Base-by-base conservation (phyloP, 1,139 yeast species). In the Taphrina pruni region DNA sequence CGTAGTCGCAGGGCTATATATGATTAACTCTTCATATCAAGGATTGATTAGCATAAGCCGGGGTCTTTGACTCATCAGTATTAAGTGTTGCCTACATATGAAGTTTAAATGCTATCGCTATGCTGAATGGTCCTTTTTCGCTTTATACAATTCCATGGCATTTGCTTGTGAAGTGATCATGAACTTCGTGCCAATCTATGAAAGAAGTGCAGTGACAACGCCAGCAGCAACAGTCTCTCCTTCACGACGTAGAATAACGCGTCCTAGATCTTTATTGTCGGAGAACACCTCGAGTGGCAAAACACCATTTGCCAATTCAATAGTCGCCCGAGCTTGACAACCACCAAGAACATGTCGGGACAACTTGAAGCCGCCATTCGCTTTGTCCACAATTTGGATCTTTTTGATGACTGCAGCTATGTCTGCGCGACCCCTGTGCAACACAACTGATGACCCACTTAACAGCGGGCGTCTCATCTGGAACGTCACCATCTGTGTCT, bases 221-320 rank as follows among this genome's bases (percentile, higher is more conserved):
- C 98, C 98, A 0, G 97, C 97, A 9, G 96, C 98, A 62, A 94
- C 84, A 0, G 97, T 91, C 39, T 82, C 76, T 1, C 98, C 97
- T 74, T 90, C 97, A 74, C 88, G 86, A 76, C 99, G 86, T 58
- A 94, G 79, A 7, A 95, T 94, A 35, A 94, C 81, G 74, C 97
- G 84, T 1, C 97, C 97, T 61, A 94, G 80, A 52, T 85, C 85
- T 73, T 83, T 83, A 76, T 87, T 87, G 61, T 87, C 85, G 12
- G 79, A 79, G 74, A 84, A 88, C 32, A 83, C 81, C 41, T 91
- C 82, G 64, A 90, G 76, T 1, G 97, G 96, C 50, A 88, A 78
- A 36, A 77, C 71, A 7, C 77, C 73, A 70, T 82, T 83, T 36
- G 84, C 86, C 26, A 82, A 80, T 73, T 86, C 88, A 54, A 93